Percentiles rank a stretch among this genome's conserved stretches.
Conservation (phyloP, 106 monocot genomes). For the Allium cepa region DNA sequence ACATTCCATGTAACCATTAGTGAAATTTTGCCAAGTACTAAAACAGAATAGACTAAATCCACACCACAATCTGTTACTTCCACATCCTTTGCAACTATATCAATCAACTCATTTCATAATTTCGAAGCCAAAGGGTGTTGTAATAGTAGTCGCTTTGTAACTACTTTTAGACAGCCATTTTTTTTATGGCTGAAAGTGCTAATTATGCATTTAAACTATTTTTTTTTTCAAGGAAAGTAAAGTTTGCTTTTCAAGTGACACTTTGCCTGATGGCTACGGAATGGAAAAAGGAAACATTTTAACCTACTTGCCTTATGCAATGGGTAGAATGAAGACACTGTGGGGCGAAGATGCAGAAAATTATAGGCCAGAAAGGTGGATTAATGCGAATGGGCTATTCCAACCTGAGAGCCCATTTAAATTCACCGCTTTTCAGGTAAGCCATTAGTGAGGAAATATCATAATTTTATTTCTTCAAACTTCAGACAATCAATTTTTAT, state of each 20-base stretch:
- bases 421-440: slow-evolving; percentile 58
- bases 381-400: slow-evolving; percentile 32
- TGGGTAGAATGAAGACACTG: slow-evolving; percentile 57
- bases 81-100: too few species aligned
- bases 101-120: neutral
- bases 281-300: slow-evolving; percentile 43
- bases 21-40: too few species aligned
- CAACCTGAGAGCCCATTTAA: slow-evolving; percentile 52
- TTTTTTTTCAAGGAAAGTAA: slow-evolving; percentile 28
- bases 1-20: too few species aligned
- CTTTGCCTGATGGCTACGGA: slow-evolving; percentile 38
- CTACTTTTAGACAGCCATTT: too few species aligned
- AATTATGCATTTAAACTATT: too few species aligned
- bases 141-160: too few species aligned
- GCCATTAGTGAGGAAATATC: too few species aligned
- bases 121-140: neutral
- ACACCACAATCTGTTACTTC: too few species aligned
- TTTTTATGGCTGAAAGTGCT: too few species aligned
- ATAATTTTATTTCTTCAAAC: too few species aligned
- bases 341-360: slow-evolving; percentile 65
- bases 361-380: slow-evolving; percentile 60
- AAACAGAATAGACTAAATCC: too few species aligned
- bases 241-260: slow-evolving; percentile 43
- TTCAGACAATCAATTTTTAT: too few species aligned
- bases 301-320: slow-evolving; percentile 39